phyloP scores from a whole-genome alignment of 306 rosid genomes.

The Albizia julibrissin region DNA sequence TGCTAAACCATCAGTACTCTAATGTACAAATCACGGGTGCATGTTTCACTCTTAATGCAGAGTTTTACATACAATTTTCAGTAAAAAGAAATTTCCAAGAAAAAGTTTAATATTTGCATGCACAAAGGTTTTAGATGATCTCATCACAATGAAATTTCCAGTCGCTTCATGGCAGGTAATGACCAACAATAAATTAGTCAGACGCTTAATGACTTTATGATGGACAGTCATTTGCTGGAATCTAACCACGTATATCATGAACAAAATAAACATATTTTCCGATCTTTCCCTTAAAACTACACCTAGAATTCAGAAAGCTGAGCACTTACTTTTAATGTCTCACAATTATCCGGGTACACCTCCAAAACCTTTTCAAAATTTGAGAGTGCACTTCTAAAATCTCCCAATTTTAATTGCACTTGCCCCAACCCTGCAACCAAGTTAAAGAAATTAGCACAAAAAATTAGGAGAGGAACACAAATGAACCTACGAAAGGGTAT shows the following conservation, averaged over 20 bases:
- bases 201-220: not conserved
- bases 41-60: not conserved
- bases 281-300: constrained; percentile 19
- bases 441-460: constrained; percentile 33
- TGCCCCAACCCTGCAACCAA: constrained; percentile 84
- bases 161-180: not conserved
- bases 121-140: constrained; percentile 3
- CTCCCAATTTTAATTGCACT: constrained; percentile 96
- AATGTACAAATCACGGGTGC: constrained; percentile 3
- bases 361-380: constrained; percentile 95
- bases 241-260: constrained; percentile 18
- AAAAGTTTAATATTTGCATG: not conserved
- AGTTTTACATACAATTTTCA: not conserved
- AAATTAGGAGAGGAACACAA: constrained; percentile 18
- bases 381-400: constrained; percentile 82
- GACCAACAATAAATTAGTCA: not conserved
- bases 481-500: constrained; percentile 11
- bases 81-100: not conserved
- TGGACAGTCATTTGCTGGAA: constrained; percentile 22
- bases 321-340: constrained; percentile 82
- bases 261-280: constrained; percentile 23
- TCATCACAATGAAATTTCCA: not conserved
- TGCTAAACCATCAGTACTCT: constrained; percentile 9
- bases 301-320: constrained; percentile 5
- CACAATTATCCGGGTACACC: constrained; percentile 87